Conservation (phyloP, 768 basidiomycete genomes). For the Pleurotus giganteus region DNA sequence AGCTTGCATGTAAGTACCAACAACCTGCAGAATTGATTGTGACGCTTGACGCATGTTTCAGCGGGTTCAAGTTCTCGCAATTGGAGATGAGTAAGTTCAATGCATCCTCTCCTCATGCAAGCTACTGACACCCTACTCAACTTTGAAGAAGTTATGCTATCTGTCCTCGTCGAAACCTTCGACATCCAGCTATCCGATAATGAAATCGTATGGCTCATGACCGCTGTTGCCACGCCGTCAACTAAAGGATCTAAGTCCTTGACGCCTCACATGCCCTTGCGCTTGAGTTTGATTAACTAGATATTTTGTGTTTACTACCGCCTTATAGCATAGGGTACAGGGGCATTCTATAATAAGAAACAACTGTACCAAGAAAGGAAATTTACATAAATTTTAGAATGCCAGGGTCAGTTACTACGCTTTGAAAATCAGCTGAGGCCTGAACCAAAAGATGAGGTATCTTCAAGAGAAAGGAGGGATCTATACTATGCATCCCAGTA, state of each 20-base stretch:
- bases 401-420: no score
- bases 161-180: neutral
- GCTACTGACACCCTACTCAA: neutral
- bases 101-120: neutral
- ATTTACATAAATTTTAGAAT: no score
- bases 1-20: constrained; percentile 40
- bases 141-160: neutral
- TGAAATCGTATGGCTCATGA: neutral
- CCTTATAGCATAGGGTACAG: no score
- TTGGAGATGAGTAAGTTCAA: constrained; percentile 46
- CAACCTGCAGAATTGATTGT: neutral
- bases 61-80: constrained; percentile 54
- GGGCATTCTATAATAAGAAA: no score
- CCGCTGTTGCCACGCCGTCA: neutral
- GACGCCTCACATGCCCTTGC: neutral
- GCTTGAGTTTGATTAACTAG: no score
- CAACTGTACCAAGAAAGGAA: no score
- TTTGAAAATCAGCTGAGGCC: no score
- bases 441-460: no score
- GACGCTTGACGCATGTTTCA: constrained; percentile 12
- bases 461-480: no score
- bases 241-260: neutral
- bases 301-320: no score
- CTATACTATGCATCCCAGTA: no score
- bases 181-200: neutral